Base-by-base conservation (phyloP, 139 green algal genomes). In the Picochlorum costavermella region DNA sequence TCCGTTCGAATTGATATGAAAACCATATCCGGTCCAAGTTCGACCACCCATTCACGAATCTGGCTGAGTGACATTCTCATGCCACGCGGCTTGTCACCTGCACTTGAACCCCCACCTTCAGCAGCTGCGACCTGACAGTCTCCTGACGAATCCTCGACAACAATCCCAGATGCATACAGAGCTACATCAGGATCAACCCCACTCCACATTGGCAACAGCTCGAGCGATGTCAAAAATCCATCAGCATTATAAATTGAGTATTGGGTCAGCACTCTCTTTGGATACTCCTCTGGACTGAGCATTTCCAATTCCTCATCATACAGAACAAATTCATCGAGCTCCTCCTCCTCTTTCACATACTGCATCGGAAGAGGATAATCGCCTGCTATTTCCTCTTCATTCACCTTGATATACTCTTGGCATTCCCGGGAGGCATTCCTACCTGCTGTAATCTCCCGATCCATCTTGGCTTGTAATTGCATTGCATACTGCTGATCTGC, bases 1-100 rank as follows among this genome's bases (percentile, higher is more conserved):
- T 97, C 88, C 6, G 92, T 98, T 14, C 90, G 77, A 45, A 97
- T 80, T 68, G 75, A 87, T 65, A 98, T 88, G 77, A 89, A 92
- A 26, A 98, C 75, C 82, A 86, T 84, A 69, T 94, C 91, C 17
- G 64, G 43, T 48, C 71, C 75, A 64, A 83, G 89, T 72, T 98
- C 91, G n/a, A 96, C 77, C 5, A 91, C 75, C 90, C 90, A 96
- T 75, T 97, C 91, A 46, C 80, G 74, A 65, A 97, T 90, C 71
- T 94, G 86, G 33, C 70, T 85, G n/a, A 95, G 70, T 80, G 74
- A 96, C 63, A 96, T 68, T 26, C 90, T 74, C 77, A 95, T 91
- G 67, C 86, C 85, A 20, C 55, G 40, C 46, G 23, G 57, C 14
- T 58, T 62, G 23, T 62, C 51, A 33, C 51, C 60, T 25, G 60